Conservation (phyloP, 345 rosid species). For the Euphorbia tirucalli region DNA sequence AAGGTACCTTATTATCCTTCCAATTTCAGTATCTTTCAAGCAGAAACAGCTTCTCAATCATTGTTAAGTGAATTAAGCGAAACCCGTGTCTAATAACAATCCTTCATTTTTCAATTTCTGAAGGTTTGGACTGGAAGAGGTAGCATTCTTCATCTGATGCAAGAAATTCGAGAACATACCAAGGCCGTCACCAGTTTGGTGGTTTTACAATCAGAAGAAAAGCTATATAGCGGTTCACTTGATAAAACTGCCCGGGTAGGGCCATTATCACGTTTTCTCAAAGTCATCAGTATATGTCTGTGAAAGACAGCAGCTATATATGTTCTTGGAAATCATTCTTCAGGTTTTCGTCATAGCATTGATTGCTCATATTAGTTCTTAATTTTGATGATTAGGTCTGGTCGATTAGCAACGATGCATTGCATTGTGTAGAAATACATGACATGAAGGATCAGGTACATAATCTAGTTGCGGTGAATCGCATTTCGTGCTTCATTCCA, state of each 20-base stretch:
- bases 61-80: too few relatives aligned
- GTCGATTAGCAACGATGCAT: constrained; percentile 40
- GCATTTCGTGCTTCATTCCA: constrained; percentile 57
- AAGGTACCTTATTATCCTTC: constrained; percentile 36
- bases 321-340: background rate
- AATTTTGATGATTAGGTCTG: constrained; percentile 42
- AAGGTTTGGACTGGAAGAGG: constrained; percentile 73
- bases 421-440: constrained; percentile 50
- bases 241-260: constrained; percentile 59
- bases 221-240: constrained; percentile 59
- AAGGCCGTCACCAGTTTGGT: constrained; percentile 66
- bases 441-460: constrained; percentile 70
- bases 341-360: background rate
- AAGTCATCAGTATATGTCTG: background rate
- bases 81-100: constrained; percentile 12
- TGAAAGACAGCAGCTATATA: background rate
- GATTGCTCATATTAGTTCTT: background rate
- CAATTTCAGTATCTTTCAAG: background rate
- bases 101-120: constrained; percentile 11
- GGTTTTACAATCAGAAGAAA: constrained; percentile 48
- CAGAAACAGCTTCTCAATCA: background rate
- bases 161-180: constrained; percentile 53
- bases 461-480: constrained; percentile 45
- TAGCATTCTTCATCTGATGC: constrained; percentile 59
- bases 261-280: background rate